Evolutionary conservation across 1,139 yeast species (phyloP).

Genomic region (Lipomyces yarrowii): DNA sequence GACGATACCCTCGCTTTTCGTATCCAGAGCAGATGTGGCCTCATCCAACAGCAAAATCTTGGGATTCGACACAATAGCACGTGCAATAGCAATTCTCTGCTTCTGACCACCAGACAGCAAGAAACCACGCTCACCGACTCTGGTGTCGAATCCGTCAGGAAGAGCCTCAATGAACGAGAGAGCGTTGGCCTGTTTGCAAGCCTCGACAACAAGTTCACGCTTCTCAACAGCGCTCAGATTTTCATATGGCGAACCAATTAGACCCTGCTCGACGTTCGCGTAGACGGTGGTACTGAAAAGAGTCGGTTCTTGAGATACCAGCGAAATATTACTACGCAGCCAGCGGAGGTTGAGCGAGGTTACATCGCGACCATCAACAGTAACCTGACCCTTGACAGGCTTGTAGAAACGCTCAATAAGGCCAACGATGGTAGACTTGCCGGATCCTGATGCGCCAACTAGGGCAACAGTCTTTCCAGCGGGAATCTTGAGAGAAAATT

Average conservation of each 20-base stretch:
- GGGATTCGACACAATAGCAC: conserved; percentile 69
- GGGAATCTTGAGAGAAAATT: conserved; percentile 54
- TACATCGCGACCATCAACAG: conserved; percentile 50
- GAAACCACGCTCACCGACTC: conserved; percentile 55
- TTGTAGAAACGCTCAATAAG: conserved; percentile 57
- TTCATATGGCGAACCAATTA: conserved; percentile 42
- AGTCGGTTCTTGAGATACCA: conserved; percentile 73
- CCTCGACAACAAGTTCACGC: conserved; percentile 48
- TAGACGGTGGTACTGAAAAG: conserved; percentile 68
- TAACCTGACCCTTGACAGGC: conserved; percentile 44
- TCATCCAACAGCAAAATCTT: conserved; percentile 71
- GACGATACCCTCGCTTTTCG: conserved; percentile 71
- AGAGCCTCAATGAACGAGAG: conserved; percentile 54
- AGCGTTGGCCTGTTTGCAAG: conserved; percentile 53
- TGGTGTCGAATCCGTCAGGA: conserved; percentile 61
- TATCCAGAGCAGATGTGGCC: conserved; percentile 77
- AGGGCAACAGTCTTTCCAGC: conserved; percentile 60
- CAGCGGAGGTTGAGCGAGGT: conserved; percentile 50
- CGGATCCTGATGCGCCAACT: conserved; percentile 78
- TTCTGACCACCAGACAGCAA: conserved; percentile 79
- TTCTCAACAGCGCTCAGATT: conserved; percentile 47
- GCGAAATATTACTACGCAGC: conserved; percentile 55
- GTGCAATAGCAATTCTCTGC: conserved; percentile 73
- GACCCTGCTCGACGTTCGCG: conserved; percentile 69
- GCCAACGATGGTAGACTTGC: conserved; percentile 69